Base-by-base conservation (phyloP, 2,329 filamentous ascomycete species). In the Pseudocercospora fijiensis region DNA sequence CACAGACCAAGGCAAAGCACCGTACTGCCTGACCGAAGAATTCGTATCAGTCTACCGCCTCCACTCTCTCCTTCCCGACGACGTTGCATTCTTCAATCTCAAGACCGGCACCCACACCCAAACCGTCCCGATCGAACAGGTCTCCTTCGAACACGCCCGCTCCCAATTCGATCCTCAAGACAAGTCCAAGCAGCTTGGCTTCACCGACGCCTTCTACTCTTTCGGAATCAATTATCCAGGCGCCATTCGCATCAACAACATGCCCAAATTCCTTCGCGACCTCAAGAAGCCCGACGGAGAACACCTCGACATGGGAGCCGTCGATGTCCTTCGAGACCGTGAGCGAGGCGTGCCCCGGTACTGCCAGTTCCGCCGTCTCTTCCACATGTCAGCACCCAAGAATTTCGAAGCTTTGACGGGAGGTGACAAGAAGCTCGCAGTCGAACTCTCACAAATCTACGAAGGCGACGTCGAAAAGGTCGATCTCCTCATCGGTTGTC, bases 191-290 rank as follows among this genome's bases (percentile, higher is more conserved):
- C 18, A 24, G 11, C 58, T 76, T 10, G 71, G 70, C 28, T 76
- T 79, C 61, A 72, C 71, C n/a, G 77, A 79, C 65, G 71, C 70
- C 3, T 78, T 79, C 62, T 82, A 82, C 70, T 78, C 77, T 24
- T 82, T 82, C 63, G 80, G 80, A 26, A 78, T 82, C 70, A 81
- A 81, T 70, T 79, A 79, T 64, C 80, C 80, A 0, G 80, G 80
- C 55, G 80, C 80, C 7, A 78, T 82, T 57, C 81, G 77, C 1
- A 69, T 74, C 52, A 75, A 78, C 57, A 78, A 78, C 57, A 77
- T 75, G 52, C 78, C 79, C 0, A 65, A 74, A 57, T 78, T 82
- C 69, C 70, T 82, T 9, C 76, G 78, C 22, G 71, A 78, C 55
- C 70, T 82, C 1, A 67, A 71, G 16, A 77, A 76, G 0, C 80